A percentile compares a stretch with the other conserved stretches of the same genome.
Conservation (phyloP, 805 yeast species). For the Kluyveromyces dobzhanskii region DNA sequence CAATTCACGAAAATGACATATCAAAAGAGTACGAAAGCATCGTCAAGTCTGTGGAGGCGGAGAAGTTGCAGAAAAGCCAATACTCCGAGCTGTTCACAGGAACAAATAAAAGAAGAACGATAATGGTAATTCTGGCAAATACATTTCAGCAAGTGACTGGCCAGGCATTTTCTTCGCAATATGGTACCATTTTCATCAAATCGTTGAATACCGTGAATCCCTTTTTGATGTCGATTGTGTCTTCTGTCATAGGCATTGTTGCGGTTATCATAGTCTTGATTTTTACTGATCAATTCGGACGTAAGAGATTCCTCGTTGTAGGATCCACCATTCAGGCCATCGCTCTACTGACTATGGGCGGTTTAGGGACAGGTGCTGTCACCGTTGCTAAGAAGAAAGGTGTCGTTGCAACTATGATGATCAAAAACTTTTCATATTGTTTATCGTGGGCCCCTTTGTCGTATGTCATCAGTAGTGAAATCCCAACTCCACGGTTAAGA, state of each 20-base stretch:
- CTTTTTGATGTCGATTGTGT: conserved; percentile 5
- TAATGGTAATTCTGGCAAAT: conserved; percentile 4
- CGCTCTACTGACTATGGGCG: conserved; percentile 5
- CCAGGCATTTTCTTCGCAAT: conserved; percentile 7
- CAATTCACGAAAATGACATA: conserved; percentile 3
- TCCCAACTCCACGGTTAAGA: conserved; percentile 4
- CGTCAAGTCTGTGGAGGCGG: conserved; percentile 1
- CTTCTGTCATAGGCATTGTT: conserved; percentile 5
- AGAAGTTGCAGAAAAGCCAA: background rate
- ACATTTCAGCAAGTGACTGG: conserved; percentile 7
- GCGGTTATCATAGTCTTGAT: conserved; percentile 1
- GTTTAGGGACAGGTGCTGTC: conserved; percentile 1
- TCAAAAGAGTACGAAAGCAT: conserved; percentile 3
- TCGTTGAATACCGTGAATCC: conserved; percentile 5
- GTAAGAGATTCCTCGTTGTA: conserved; percentile 3
- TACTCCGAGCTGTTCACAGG: conserved; percentile 4
- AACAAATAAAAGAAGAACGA: conserved; percentile 2
- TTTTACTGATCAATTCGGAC: conserved; percentile 3
- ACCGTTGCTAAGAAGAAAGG: conserved; percentile 3
- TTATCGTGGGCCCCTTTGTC: conserved; percentile 4
- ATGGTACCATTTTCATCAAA: conserved; percentile 6
- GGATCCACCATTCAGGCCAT: conserved; percentile 2
- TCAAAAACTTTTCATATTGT: background rate
- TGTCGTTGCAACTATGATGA: conserved; percentile 5
- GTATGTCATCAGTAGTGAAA: conserved; percentile 6